Conservation (phyloP, 371 early-diverging fungal species). For the Circinella minor region DNA sequence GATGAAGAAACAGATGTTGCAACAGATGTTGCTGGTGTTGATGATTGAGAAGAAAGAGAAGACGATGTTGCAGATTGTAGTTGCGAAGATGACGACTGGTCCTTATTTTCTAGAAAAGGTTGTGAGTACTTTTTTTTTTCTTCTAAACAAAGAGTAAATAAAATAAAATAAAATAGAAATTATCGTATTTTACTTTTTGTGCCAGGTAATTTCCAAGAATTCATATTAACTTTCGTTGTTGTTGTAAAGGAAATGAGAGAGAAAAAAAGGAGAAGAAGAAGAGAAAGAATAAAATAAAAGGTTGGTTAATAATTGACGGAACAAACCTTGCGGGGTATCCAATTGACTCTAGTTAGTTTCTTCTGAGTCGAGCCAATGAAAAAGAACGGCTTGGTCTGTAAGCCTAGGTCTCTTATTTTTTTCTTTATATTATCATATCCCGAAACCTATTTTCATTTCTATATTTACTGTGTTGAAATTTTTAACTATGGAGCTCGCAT, state of each 20-base stretch:
- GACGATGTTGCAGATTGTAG: slow-evolving; percentile 12
- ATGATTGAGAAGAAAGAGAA: slow-evolving; percentile 13
- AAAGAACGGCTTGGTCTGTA: too few species aligned
- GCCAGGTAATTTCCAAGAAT: slow-evolving; percentile 48
- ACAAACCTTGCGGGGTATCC: too few species aligned
- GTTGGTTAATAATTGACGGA: background rate
- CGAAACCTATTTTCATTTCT: too few species aligned
- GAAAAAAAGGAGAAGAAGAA: background rate
- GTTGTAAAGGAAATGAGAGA: background rate
- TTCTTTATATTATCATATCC: too few species aligned
- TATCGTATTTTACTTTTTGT: slow-evolving; percentile 32
- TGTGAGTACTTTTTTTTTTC: background rate
- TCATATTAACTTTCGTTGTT: slow-evolving; percentile 20
- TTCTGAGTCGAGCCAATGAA: too few species aligned
- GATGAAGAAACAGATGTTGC: slow-evolving; percentile 16
- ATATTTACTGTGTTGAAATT: too few species aligned
- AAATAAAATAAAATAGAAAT: background rate
- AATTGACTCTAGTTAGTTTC: too few species aligned
- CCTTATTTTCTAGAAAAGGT: slow-evolving; percentile 31
- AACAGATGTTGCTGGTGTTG: slow-evolving; percentile 7
- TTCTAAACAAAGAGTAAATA: background rate
- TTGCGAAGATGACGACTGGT: slow-evolving; percentile 15
- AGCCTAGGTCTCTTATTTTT: too few species aligned
- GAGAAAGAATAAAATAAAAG: slow-evolving; percentile 1
- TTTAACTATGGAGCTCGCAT: too few species aligned